Evolutionary conservation across 1,139 yeast species (phyloP), one percentile per base, ranked within the genome.

Genomic region (Candida neerlandica): DNA sequence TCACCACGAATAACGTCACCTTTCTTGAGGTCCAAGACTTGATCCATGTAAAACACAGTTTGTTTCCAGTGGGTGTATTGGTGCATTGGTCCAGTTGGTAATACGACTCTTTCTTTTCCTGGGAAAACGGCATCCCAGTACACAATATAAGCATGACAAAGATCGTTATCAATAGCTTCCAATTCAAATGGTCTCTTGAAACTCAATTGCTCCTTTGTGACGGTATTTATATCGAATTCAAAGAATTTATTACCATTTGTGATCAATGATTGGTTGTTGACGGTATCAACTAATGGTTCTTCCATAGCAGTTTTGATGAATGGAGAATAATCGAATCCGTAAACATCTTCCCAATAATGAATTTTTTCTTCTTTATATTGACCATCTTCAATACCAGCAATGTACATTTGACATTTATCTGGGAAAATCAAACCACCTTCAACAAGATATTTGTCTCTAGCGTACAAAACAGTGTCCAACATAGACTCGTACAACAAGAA

Each of bases 41-140:
- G 90, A 61, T 82, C 84, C 66, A 94, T 80, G 70, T 94, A 95
- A 71, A 95, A 91, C 1, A 94, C 96, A 16, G 97, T 89, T 73
- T 94, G 99, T 69, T 94, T 95, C 99, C 99, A 95, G 67, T 89
- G 96, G 23, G 96, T 89, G 72, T 87, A 87, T 56, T 82, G 80
- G 47, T 85, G 81, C 75, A 85, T 87, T 41, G 96, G 94, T 30
- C 96, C 96, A 16, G 96, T 89, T 35, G 88, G 82, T 62, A 89
- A 86, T 34, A 75, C 75, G 43, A 86, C 84, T 51, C 78, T 81
- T 57, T 82, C 83, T 51, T 78, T 77, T 56, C 85, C 84, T 48
- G 80, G 78, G 80, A 94, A 94, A 58, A 82, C 91, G 62, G 92
- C 89, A 64, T 94, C 99, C 66, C 92, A 94, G 97, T 98, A 94